Percentiles rank a stretch among this genome's conserved stretches.
phyloP scores from a whole-genome alignment of 331 rosid species.

The Malus hybrid region DNA sequence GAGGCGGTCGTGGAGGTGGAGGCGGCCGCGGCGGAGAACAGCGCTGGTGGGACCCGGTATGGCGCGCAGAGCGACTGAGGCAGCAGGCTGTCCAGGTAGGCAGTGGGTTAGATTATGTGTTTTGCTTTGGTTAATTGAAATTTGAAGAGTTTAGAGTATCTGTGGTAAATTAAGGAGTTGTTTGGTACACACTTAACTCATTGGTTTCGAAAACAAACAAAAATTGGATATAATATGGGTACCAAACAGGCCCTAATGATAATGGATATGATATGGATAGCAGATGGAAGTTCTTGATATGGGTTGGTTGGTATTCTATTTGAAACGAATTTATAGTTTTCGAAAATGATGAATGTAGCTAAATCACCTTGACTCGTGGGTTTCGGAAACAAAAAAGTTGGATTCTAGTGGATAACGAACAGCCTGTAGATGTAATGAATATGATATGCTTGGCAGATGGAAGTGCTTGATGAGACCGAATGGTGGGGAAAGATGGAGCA shows the following conservation, averaged over 20 bases:
- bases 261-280: no score
- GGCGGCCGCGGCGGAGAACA: conserved; percentile 83
- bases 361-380: no score
- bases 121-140: neutral
- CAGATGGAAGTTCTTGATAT: no score
- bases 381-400: no score
- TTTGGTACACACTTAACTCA: no score
- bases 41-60: conserved; percentile 97
- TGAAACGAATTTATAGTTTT: no score
- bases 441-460: conserved; percentile 38
- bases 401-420: no score
- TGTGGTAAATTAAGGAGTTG: neutral
- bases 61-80: conserved; percentile 88
- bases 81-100: conserved; percentile 67
- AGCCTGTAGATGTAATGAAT: neutral
- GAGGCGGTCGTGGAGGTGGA: conserved; percentile 21
- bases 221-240: no score
- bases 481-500: conserved; percentile 79
- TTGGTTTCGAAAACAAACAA: no score
- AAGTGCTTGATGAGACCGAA: conserved; percentile 66
- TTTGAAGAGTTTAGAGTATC: neutral
- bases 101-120: neutral
- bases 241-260: no score
- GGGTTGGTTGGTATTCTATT: no score
- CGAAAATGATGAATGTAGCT: no score